Base-by-base conservation (phyloP, 2,329 filamentous ascomycete species). In the Cryphonectria japonica region DNA sequence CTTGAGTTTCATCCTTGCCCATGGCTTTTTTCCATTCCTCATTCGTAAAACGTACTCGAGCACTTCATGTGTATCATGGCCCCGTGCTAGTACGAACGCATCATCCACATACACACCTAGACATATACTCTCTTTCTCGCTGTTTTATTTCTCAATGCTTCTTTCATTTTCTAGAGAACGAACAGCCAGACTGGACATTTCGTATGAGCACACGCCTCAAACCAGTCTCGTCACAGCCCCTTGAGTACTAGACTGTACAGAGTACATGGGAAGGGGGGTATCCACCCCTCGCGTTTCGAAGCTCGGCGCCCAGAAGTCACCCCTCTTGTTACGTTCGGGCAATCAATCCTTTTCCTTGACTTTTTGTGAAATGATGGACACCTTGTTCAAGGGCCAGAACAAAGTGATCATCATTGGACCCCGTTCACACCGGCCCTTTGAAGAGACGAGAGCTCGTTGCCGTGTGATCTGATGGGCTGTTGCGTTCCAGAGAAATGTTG, bases 201-300 rank as follows among this genome's bases (percentile, higher is more conserved):
- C 19, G 52, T 37, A 32, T 39, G n/a, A 26, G 34, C 60, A 11
- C 22, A 41, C 34, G 29, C n/a, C 61, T 72, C 66, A 52, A 68
- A 66, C 57, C 68, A 60, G 62, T 70, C 62, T 68, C 41, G 60
- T 69, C 29, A 66, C 68, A 69, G 50, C 68, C 67, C 66, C 63
- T 69, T 52, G 46, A 59, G 68, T 60, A 61, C 29, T 50, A 63
- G 66, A 54, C 11, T 59, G 54, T 59, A 59, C 29, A 59, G 34
- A 32, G 54, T 26, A 37, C 22, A 11, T 26, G 41, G 39, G 41
- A 67, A 39, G 29, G 62, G 52, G 50, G 63, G 71, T 69, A 64
- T 68, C 70, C 72, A 72, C 71, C 70, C 46, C 72, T 72, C 72
- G 72, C 72, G 71, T 71, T 73, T 73, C 71, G 72, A 62, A 70